A percentile compares a stretch with the other conserved stretches of the same genome.
Evolutionary conservation across 495 filamentous ascomycete genomes (phyloP).

Genomic region (Cladorrhinum samala): DNA sequence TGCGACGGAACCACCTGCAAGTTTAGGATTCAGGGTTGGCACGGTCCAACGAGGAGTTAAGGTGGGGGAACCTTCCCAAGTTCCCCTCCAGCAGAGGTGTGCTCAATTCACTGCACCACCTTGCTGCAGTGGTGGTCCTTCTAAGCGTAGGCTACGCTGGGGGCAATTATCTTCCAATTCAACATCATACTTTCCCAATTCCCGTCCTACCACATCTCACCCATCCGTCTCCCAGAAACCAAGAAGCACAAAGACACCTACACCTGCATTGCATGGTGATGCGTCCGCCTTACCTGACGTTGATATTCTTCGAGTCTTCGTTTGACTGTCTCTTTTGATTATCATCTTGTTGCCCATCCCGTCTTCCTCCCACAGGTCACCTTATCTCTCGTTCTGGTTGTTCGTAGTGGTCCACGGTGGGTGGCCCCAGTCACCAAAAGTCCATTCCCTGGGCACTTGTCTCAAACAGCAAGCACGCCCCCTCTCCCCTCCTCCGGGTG

Average conservation of each 20-base stretch:
- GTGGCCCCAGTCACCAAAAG: neutral
- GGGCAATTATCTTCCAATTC: no score
- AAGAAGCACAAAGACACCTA: neutral
- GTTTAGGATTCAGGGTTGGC: neutral
- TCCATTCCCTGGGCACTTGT: neutral
- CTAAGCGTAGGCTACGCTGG: no score
- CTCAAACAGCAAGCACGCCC: conserved; percentile 12
- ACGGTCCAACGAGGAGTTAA: neutral
- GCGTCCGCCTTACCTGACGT: neutral
- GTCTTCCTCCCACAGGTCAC: neutral
- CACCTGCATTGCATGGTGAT: neutral
- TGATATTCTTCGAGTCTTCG: neutral
- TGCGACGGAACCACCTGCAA: no score
- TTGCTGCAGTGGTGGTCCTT: no score
- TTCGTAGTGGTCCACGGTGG: neutral
- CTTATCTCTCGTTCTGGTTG: neutral
- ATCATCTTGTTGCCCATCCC: neutral
- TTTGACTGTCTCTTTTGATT: neutral
- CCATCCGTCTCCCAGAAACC: no score
- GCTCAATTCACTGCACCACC: no score
- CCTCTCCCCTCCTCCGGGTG: neutral
- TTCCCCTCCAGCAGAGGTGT: neutral
- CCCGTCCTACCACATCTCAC: neutral
- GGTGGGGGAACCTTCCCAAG: neutral
- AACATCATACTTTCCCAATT: neutral